phyloP scores from a whole-genome alignment of 78 protist genomes.

The Mantamonas sphyraenae region DNA sequence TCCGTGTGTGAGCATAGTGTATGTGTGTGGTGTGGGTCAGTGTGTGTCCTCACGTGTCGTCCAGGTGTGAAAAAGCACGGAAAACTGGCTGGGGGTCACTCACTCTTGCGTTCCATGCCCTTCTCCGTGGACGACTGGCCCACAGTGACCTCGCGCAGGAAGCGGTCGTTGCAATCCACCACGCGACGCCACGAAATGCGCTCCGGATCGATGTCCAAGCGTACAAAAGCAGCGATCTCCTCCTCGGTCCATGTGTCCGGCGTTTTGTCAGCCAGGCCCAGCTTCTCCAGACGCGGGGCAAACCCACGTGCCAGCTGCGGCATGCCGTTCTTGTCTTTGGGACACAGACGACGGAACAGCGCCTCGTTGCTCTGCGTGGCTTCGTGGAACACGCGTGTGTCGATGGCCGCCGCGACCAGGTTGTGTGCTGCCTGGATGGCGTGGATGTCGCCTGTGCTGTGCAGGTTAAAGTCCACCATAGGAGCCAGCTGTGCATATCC shows the following conservation, averaged over 20 bases:
- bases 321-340: constrained; percentile 44
- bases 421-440: constrained; percentile 98
- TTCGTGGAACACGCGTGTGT: constrained; percentile 90
- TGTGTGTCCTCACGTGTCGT: neutral
- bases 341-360: constrained; percentile 64
- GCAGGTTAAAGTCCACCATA: constrained; percentile 96
- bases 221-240: constrained; percentile 46
- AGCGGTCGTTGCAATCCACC: constrained; percentile 87
- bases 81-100: neutral
- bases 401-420: constrained; percentile 92
- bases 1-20: too few species aligned
- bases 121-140: constrained; percentile 85
- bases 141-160: constrained; percentile 79
- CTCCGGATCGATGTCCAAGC: constrained; percentile 86
- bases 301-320: constrained; percentile 55
- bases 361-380: constrained; percentile 67
- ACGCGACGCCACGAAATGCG: constrained; percentile 95
- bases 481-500: constrained; percentile 89
- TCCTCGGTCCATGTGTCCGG: constrained; percentile 15
- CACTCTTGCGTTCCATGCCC: constrained; percentile 26
- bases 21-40: neutral
- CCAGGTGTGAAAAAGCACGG: neutral
- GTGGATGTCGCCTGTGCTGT: constrained; percentile 96
- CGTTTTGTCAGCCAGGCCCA: neutral
- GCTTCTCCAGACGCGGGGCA: constrained; percentile 63